These are phyloP conservation scores for Pyrenophora graminea DNA, from an alignment of 2,329 filamentous ascomycete genomes.

Conservation along the genomic window DNA sequence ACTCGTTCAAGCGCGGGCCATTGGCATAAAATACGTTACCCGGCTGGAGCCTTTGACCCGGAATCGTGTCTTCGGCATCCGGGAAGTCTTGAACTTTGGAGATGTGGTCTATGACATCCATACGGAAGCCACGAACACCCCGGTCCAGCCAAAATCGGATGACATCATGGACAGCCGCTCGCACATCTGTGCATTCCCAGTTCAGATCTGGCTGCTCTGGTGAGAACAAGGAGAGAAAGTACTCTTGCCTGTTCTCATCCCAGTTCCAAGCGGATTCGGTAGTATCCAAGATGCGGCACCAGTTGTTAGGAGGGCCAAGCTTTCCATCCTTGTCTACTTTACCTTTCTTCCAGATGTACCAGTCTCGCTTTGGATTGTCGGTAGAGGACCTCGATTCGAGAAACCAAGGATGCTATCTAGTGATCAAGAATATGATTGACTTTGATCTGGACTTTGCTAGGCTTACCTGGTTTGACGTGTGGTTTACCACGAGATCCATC, in stretches of 20 bases:
- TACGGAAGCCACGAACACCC: conserved; percentile 60
- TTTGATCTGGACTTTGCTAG: no score
- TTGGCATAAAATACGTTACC: conserved; percentile 63
- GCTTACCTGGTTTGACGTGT: conserved; percentile 38
- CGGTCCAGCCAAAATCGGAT: conserved; percentile 80
- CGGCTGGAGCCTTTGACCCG: conserved; percentile 47
- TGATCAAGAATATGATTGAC: no score
- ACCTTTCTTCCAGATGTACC: conserved; percentile 60
- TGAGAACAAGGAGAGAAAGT: conserved; percentile 77
- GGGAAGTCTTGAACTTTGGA: conserved; percentile 40
- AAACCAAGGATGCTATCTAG: conserved; percentile 59
- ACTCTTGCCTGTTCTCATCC: conserved; percentile 71
- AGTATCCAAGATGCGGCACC: conserved; percentile 61
- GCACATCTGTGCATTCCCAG: conserved; percentile 72
- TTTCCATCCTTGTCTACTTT: conserved; percentile 58
- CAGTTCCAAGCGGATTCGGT: conserved; percentile 68
- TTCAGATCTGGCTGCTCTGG: conserved; percentile 80
- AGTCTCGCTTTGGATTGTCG: conserved; percentile 54
- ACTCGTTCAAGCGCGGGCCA: conserved; percentile 71
- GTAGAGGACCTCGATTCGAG: conserved; percentile 57
- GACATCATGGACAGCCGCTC: conserved; percentile 70
- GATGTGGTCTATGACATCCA: conserved; percentile 48
- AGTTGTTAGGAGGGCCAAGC: conserved; percentile 75
- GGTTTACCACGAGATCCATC: conserved; percentile 50
- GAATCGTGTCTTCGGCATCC: conserved; percentile 34